These are phyloP conservation scores for Fraxinus platypoda DNA, from an alignment of 305 asterid genomes.

Conservation along the genomic window DNA sequence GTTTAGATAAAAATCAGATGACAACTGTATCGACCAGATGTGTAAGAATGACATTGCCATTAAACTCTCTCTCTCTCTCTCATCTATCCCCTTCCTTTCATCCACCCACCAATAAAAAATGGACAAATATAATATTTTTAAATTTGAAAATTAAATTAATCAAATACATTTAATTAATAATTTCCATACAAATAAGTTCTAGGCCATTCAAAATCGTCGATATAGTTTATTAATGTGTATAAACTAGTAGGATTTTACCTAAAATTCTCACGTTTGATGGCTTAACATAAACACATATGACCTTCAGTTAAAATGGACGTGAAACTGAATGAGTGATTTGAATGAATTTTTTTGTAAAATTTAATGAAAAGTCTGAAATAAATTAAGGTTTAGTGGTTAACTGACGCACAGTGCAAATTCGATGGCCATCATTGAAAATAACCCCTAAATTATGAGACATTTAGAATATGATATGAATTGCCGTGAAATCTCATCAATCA, in stretches of 20 bases:
- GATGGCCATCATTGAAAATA: background rate
- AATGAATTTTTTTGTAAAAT: background rate
- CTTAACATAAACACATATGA: background rate
- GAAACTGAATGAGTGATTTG: background rate
- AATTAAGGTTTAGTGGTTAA: background rate
- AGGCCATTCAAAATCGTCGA: background rate
- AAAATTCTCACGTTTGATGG: background rate
- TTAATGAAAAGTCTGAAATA: background rate
- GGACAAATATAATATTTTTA: background rate
- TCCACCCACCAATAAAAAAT: no score
- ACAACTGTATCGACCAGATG: background rate
- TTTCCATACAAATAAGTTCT: no score
- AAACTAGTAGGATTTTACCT: background rate
- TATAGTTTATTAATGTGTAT: background rate
- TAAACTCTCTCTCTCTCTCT: no score
- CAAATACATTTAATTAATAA: no score
- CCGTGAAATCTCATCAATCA: conserved; percentile 18
- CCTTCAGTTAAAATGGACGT: background rate
- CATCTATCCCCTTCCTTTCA: background rate
- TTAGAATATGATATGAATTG: background rate
- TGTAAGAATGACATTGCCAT: background rate
- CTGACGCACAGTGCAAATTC: background rate
- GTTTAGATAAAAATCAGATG: background rate
- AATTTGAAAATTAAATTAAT: no score
- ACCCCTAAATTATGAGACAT: background rate